These are phyloP conservation scores for Strobilomyces dryophilus DNA, from an alignment of 768 basidiomycete genomes.

Conservation along the genomic window DNA sequence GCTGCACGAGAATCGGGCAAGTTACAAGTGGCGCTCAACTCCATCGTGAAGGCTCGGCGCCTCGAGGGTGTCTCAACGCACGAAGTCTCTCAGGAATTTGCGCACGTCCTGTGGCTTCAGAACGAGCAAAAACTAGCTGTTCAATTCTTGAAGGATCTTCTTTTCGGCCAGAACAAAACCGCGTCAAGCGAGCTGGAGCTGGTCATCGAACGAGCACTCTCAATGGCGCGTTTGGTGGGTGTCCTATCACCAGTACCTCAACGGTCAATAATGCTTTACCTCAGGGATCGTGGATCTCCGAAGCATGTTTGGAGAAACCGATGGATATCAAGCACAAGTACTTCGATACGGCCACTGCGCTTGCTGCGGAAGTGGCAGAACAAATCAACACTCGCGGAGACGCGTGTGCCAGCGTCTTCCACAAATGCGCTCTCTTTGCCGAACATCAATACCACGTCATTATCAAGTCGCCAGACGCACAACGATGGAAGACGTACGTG, in stretches of 20 bases:
- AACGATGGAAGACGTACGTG: constrained; percentile 65
- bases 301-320: constrained; percentile 80
- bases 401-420: constrained; percentile 59
- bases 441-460: constrained; percentile 81
- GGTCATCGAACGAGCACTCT: constrained; percentile 35
- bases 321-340: constrained; percentile 62
- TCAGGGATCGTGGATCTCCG: constrained; percentile 88
- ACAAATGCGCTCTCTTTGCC: constrained; percentile 84
- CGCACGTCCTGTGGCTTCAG: constrained; percentile 85
- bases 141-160: constrained; percentile 52
- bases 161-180: constrained; percentile 14
- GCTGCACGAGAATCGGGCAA: constrained; percentile 67
- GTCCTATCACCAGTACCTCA: neutral
- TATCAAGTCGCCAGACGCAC: constrained; percentile 61
- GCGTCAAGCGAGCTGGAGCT: constrained; percentile 10
- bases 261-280: neutral
- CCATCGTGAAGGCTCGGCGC: constrained; percentile 70
- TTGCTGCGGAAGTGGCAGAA: constrained; percentile 27
- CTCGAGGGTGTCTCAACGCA: constrained; percentile 45
- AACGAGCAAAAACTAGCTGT: constrained; percentile 84
- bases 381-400: constrained; percentile 14
- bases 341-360: constrained; percentile 59
- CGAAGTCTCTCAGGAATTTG: constrained; percentile 76
- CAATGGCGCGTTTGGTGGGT: constrained; percentile 65
- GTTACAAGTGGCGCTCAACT: constrained; percentile 81